Conservation (phyloP, 2,329 filamentous ascomycete species). For the Claviceps pazoutovae region DNA sequence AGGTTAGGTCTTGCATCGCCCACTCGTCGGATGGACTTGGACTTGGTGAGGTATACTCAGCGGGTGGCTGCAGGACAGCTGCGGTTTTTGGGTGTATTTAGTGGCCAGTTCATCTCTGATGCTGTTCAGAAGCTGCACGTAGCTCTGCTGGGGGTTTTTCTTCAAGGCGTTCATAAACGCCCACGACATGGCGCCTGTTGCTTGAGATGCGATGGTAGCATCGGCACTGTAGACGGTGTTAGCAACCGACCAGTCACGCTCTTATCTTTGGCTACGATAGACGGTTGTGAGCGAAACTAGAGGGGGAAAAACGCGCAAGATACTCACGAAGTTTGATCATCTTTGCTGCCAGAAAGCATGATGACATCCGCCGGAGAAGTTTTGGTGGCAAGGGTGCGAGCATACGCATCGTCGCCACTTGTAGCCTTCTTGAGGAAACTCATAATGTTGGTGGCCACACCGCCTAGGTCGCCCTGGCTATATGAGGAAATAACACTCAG, state of each 20-base stretch:
- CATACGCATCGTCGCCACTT: conserved; percentile 64
- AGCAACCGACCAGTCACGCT: background rate
- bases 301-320: conserved; percentile 9
- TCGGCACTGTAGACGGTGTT: conserved; percentile 50
- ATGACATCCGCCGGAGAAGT: conserved; percentile 90
- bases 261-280: background rate
- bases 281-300: background rate
- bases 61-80: conserved; percentile 92
- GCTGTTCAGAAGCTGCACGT: conserved; percentile 90
- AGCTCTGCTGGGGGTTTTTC: conserved; percentile 97
- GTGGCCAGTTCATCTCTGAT: conserved; percentile 82
- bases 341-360: conserved; percentile 96
- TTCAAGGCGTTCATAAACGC: conserved; percentile 86
- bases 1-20: conserved; percentile 6
- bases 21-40: conserved; percentile 5
- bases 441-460: conserved; percentile 68
- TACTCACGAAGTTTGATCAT: conserved; percentile 81
- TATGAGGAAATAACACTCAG: conserved; percentile 46
- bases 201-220: conserved; percentile 77
- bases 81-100: conserved; percentile 89
- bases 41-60: conserved; percentile 51
- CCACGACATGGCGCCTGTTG: conserved; percentile 96
- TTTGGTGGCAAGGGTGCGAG: conserved; percentile 73
- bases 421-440: conserved; percentile 83
- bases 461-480: conserved; percentile 59